These are phyloP conservation scores for Hypocreales sp. DNA, from an alignment of 2,329 filamentous ascomycete genomes.

Conservation along the genomic window DNA sequence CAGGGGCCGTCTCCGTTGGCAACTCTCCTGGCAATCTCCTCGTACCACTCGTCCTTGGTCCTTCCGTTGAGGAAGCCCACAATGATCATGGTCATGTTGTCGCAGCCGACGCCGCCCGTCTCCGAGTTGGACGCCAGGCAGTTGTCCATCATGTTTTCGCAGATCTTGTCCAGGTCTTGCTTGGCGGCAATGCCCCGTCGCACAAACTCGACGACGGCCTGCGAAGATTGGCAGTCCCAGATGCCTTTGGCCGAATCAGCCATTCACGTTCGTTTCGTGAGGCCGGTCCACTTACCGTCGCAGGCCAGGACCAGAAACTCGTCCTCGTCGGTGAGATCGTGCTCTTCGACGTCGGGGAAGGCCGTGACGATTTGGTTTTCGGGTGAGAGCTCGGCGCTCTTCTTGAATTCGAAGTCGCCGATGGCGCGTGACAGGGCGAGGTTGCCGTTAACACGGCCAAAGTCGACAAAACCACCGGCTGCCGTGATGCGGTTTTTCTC, in stretches of 20 bases:
- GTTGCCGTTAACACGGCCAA: conserved; percentile 96
- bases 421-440: conserved; percentile 92
- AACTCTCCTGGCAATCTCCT: conserved; percentile 84
- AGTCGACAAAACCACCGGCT: conserved; percentile 94
- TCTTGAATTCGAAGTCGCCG: conserved; percentile 99
- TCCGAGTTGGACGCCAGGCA: conserved; percentile 96
- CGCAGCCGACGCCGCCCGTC: conserved; percentile 92
- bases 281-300: conserved; percentile 62
- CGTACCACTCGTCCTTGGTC: conserved; percentile 96
- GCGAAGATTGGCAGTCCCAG: conserved; percentile 98
- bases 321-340: conserved; percentile 83
- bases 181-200: conserved; percentile 91
- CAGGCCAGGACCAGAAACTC: conserved; percentile 91
- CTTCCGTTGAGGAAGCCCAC: conserved; percentile 81
- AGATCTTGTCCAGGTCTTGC: conserved; percentile 87
- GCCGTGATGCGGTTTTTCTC: conserved; percentile 94
- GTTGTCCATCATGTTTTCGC: conserved; percentile 99
- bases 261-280: no score
- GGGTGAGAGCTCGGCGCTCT: conserved; percentile 90
- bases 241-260: no score
- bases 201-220: conserved; percentile 94
- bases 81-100: conserved; percentile 98
- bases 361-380: conserved; percentile 98
- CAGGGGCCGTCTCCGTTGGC: conserved; percentile 94
- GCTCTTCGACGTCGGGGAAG: conserved; percentile 83